Evolutionary conservation across 2,329 filamentous ascomycete genomes (phyloP), one percentile per base, ranked within the genome.

Genomic region (Talaromyces islandicus): DNA sequence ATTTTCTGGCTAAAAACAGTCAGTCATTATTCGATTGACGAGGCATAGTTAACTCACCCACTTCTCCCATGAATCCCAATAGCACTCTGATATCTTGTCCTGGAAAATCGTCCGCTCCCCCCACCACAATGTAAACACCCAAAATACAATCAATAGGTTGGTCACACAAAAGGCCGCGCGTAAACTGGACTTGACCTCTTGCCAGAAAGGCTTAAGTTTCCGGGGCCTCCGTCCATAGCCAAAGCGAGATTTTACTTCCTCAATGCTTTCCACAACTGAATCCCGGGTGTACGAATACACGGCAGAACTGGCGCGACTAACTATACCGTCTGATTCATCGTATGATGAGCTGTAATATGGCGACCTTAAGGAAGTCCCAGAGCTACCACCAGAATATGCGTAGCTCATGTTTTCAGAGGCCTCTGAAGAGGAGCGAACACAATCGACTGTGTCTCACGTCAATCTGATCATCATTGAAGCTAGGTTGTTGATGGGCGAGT

Each of bases 41-140:
- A 19, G 41, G 27, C 46, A 46, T n/a, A 53, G 30, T 21, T 19
- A 7, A 71, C 79, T 66, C 81, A 96, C 92, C 92, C 94, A 99
- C 74, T 85, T 83, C 79, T 99, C 94, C 94, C 94, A 99, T 46
- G 83, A 84, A 38, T 85, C 81, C 94, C 94, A 99, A 58, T 84
- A 78, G 74, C 94, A 99, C 56, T 78, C 81, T 59, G 83, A 79
- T 17, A 96, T 84, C 62, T 84, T 86, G 64, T 84, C 84, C 57
- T 83, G 80, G 73, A 95, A 97, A 38, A 88, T 83, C 75, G 84
- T 89, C 61, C 89, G 82, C 78, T 99, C 94, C 1, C 93, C 92
- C 86, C 90, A 94, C 65, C 94, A 85, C 63, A 99, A 69, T 21
- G 89, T 81, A 24, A 90, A 73, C 46, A 92, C 68, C 93, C 94